These are phyloP conservation scores for Suillus brevipes DNA, from an alignment of 768 basidiomycete species.

Conservation along the genomic window DNA sequence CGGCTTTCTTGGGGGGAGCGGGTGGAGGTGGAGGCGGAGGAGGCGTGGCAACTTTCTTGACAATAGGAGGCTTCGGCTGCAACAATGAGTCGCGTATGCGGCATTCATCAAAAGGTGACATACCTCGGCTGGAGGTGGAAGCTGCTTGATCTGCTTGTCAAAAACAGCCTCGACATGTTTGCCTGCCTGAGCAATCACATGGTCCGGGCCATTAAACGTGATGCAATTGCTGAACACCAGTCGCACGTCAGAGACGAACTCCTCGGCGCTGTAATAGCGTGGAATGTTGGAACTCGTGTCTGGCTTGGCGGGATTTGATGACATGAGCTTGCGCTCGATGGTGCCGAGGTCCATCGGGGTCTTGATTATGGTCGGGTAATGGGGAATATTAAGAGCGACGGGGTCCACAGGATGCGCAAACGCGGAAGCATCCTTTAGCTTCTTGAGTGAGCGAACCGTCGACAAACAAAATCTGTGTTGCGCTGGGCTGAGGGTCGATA, in stretches of 20 bases:
- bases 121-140: slow-evolving; percentile 80
- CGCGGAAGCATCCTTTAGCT: slow-evolving; percentile 76
- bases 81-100: slow-evolving; percentile 17
- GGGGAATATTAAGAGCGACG: slow-evolving; percentile 79
- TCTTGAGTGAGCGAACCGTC: slow-evolving; percentile 80
- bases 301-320: slow-evolving; percentile 78
- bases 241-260: slow-evolving; percentile 84
- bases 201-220: slow-evolving; percentile 93
- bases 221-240: slow-evolving; percentile 86
- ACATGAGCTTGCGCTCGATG: slow-evolving; percentile 81
- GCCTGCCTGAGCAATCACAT: slow-evolving; percentile 75
- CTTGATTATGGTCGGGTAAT: slow-evolving; percentile 85
- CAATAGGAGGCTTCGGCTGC: slow-evolving; percentile 44
- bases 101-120: slow-evolving; percentile 32
- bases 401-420: slow-evolving; percentile 90
- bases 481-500: slow-evolving; percentile 52
- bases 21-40: slow-evolving; percentile 38
- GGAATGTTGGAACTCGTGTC: slow-evolving; percentile 69
- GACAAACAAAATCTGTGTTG: slow-evolving; percentile 83
- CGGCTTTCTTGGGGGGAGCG: slow-evolving; percentile 33
- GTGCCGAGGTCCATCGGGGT: slow-evolving; percentile 94
- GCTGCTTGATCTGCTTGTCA: slow-evolving; percentile 83
- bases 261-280: slow-evolving; percentile 75
- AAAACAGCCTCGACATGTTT: slow-evolving; percentile 81
- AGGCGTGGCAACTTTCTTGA: slow-evolving; percentile 42